Conservation (phyloP, 2,329 filamentous ascomycete species). For the Cladobotryum mycophilum region DNA sequence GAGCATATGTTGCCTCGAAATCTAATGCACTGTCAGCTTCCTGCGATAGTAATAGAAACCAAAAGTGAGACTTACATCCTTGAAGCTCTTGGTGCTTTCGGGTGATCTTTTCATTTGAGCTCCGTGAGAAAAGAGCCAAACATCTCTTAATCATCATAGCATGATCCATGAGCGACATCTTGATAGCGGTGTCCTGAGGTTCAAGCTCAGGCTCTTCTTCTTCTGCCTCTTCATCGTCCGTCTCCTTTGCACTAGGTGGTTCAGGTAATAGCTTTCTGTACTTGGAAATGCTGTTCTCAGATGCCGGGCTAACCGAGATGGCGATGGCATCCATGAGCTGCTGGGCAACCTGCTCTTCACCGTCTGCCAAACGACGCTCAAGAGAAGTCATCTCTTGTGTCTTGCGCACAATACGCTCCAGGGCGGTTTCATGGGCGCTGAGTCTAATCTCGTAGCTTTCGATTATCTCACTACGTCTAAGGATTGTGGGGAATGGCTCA, state of each 20-base stretch:
- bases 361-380: slow-evolving; percentile 67
- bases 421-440: slow-evolving; percentile 73
- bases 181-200: slow-evolving; percentile 69
- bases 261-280: slow-evolving; percentile 70
- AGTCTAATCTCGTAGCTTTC: slow-evolving; percentile 60
- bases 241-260: slow-evolving; percentile 32
- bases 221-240: slow-evolving; percentile 31
- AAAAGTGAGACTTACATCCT: slow-evolving; percentile 48
- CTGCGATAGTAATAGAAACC: not conserved
- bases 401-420: slow-evolving; percentile 86
- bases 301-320: slow-evolving; percentile 66
- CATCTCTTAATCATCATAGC: slow-evolving; percentile 82
- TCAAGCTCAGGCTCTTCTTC: slow-evolving; percentile 33
- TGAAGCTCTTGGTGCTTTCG: slow-evolving; percentile 54
- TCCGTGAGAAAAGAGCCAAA: slow-evolving; percentile 61
- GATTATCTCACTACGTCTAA: slow-evolving; percentile 80
- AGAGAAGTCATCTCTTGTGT: slow-evolving; percentile 75
- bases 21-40: slow-evolving; percentile 34
- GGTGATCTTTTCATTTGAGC: slow-evolving; percentile 52
- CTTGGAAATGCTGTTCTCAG: slow-evolving; percentile 69
- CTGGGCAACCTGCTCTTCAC: slow-evolving; percentile 63
- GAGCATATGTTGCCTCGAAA: slow-evolving; percentile 57
- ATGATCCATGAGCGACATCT: slow-evolving; percentile 82
- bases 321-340: slow-evolving; percentile 69
- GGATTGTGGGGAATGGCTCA: slow-evolving; percentile 84